phyloP scores from a whole-genome alignment of 176 grass and related monocot species.

The Triticum turgidum region DNA sequence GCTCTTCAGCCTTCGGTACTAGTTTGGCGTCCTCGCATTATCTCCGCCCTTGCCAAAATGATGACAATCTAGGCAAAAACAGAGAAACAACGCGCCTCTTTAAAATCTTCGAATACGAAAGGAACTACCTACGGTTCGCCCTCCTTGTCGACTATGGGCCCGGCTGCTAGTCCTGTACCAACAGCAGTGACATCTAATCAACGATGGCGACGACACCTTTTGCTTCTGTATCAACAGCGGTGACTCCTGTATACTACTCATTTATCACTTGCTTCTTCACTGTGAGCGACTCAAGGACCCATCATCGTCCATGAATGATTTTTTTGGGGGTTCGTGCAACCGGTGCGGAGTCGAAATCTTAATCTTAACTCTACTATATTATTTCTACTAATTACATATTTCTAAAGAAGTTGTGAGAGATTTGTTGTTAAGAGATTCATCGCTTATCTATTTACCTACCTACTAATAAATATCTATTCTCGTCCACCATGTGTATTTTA shows the following conservation, averaged over 20 bases:
- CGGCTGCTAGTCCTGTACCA: conserved; percentile 14
- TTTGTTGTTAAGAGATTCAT: too few relatives aligned
- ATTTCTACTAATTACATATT: too few relatives aligned
- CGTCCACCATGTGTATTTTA: too few relatives aligned
- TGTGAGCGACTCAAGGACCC: conserved; percentile 31
- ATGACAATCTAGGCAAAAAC: neutral
- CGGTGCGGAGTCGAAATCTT: too few relatives aligned
- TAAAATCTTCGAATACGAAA: neutral
- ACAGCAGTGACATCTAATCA: conserved; percentile 27
- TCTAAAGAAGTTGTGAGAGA: too few relatives aligned
- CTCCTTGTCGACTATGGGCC: neutral
- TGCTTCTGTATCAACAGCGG: too few relatives aligned
- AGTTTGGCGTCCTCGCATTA: neutral
- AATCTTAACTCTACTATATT: too few relatives aligned
- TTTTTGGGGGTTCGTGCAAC: neutral
- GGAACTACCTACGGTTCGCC: neutral
- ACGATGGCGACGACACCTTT: neutral
- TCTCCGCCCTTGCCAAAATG: neutral
- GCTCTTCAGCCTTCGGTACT: neutral
- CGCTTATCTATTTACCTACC: too few relatives aligned
- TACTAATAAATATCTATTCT: too few relatives aligned
- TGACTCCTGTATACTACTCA: too few relatives aligned
- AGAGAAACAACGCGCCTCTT: neutral
- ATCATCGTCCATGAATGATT: conserved; percentile 18
- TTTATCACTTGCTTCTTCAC: neutral